Evolutionary conservation across 2,329 filamentous ascomycete genomes (phyloP).

Genomic region (Hymenoscyphus albidus): DNA sequence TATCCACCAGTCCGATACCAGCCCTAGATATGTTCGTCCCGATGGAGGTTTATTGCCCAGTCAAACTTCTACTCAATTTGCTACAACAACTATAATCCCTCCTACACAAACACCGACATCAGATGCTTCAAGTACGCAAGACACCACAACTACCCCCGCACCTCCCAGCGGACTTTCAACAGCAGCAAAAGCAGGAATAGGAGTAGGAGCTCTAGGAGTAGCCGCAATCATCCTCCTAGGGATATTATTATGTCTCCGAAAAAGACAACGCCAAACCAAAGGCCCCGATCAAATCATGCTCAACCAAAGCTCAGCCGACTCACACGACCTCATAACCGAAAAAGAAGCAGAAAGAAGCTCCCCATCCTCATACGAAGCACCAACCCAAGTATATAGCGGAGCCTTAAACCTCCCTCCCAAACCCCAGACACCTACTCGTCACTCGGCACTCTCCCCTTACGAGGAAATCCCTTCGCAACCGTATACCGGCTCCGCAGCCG

Average conservation of each 20-base stretch:
- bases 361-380: slow-evolving; percentile 4
- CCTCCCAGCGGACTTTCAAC: slow-evolving; percentile 14
- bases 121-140: background rate
- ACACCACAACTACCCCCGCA: background rate
- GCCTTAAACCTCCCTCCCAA: slow-evolving; percentile 3
- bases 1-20: background rate
- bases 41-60: background rate
- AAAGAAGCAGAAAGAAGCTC: slow-evolving; percentile 19
- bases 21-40: background rate
- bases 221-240: slow-evolving; percentile 20
- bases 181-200: slow-evolving; percentile 26
- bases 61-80: background rate
- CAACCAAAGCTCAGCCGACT: slow-evolving; percentile 21
- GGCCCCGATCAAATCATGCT: slow-evolving; percentile 23
- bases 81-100: background rate
- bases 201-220: slow-evolving; percentile 21
- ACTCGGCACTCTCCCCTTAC: slow-evolving; percentile 17
- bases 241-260: slow-evolving; percentile 24
- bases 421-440: slow-evolving; percentile 15
- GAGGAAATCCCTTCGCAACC: slow-evolving; percentile 17
- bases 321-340: slow-evolving; percentile 19
- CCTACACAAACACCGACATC: background rate
- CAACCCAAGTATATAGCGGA: background rate
- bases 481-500: slow-evolving; percentile 16
- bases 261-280: slow-evolving; percentile 16